Percentiles rank a stretch among this genome's conserved stretches.
Evolutionary conservation across 2,329 filamentous ascomycete genomes (phyloP).

Genomic region (Penicillium griseofulvum): DNA sequence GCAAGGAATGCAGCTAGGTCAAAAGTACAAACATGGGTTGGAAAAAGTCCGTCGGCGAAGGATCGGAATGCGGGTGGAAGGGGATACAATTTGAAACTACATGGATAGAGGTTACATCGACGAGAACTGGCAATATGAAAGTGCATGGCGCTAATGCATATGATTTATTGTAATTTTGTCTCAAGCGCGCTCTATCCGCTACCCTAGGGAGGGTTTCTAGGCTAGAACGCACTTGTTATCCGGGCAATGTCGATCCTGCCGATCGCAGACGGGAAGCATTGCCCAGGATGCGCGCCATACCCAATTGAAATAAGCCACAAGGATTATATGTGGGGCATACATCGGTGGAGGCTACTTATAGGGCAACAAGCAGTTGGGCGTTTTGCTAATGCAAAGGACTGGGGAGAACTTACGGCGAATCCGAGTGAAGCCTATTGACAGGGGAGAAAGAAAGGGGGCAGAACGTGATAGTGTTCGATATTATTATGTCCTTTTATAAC

Average conservation of each 20-base stretch:
- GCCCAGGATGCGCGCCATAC: not conserved
- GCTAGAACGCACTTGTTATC: too few relatives aligned
- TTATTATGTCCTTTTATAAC: not conserved
- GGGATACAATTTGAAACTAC: not conserved
- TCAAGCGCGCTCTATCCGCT: not conserved
- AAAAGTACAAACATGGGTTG: not conserved
- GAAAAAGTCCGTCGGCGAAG: not conserved
- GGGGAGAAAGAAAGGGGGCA: not conserved
- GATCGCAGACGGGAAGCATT: not conserved
- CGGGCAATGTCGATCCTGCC: not conserved
- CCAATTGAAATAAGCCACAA: not conserved
- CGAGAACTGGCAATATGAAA: not conserved
- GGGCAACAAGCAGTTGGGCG: not conserved
- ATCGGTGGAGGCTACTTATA: not conserved
- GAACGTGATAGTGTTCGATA: not conserved
- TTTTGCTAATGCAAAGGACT: not conserved
- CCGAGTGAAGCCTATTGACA: not conserved
- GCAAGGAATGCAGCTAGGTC: not conserved
- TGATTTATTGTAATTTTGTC: not conserved
- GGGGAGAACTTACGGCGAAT: not conserved
- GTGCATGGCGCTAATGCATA: not conserved
- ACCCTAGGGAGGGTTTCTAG: not conserved
- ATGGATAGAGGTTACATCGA: not conserved
- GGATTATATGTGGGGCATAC: not conserved
- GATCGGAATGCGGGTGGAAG: not conserved